Evolutionary conservation across 345 rosid genomes (phyloP).

Genomic region (Noccaea caerulescens): DNA sequence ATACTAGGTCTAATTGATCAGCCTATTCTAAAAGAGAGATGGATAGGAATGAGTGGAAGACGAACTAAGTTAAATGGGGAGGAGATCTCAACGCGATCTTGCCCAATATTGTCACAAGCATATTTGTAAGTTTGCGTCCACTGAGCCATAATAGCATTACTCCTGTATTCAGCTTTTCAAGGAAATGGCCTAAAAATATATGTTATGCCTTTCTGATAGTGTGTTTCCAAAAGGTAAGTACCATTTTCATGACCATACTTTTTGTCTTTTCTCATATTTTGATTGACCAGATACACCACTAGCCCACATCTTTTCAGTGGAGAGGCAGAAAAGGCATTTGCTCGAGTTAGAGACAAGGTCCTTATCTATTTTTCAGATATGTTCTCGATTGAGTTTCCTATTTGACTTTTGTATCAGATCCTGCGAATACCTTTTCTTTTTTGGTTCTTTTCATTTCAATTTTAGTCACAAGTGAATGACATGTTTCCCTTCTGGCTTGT

Average conservation of each 20-base stretch:
- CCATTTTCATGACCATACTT: constrained; percentile 11
- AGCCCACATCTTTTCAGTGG: constrained; percentile 93
- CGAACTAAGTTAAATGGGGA: constrained; percentile 73
- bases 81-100: constrained; percentile 72
- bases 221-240: constrained; percentile 1
- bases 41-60: constrained; percentile 86
- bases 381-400: constrained; percentile 24
- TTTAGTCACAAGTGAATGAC: constrained; percentile 3
- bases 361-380: constrained; percentile 10
- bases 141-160: neutral
- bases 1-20: constrained; percentile 93
- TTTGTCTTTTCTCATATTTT: constrained; percentile 11
- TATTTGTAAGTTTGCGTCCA: constrained; percentile 67
- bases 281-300: constrained; percentile 76
- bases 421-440: constrained; percentile 21
- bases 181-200: constrained; percentile 8
- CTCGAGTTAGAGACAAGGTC: constrained; percentile 87
- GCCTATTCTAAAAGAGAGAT: constrained; percentile 86
- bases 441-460: neutral
- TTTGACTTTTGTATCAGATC: constrained; percentile 1
- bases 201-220: constrained; percentile 1
- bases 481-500: constrained; percentile 26
- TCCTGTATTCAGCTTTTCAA: constrained; percentile 23
- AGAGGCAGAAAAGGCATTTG: constrained; percentile 78
- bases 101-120: constrained; percentile 71